Evolutionary conservation across 441 rosid species (phyloP).

Genomic region (Arabidopsis lyrata): DNA sequence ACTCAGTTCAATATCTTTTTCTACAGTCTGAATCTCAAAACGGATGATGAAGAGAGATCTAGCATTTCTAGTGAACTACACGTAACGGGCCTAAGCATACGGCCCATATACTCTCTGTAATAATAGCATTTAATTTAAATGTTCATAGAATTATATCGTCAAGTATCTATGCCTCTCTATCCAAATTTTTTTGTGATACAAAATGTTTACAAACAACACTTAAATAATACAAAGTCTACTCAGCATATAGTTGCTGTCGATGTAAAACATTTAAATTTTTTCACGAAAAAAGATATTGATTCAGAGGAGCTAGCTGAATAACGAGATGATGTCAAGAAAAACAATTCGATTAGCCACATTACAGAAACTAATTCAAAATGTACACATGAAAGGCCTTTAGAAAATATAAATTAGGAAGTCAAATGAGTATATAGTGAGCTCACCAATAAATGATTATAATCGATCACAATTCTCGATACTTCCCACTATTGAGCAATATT

Average conservation of each 20-base stretch:
- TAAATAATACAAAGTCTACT: conserved; percentile 8
- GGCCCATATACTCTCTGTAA: too few relatives aligned
- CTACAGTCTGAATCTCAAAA: too few relatives aligned
- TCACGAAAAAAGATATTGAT: conserved; percentile 12
- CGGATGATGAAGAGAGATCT: too few relatives aligned
- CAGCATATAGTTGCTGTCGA: conserved; percentile 30
- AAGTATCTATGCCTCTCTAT: neutral
- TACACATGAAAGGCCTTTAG: neutral
- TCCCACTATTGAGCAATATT: conserved; percentile 4
- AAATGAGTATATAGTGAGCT: conserved; percentile 21
- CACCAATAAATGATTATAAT: conserved; percentile 22
- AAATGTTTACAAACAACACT: neutral
- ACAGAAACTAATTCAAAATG: conserved; percentile 12
- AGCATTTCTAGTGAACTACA: too few relatives aligned
- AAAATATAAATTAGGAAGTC: neutral
- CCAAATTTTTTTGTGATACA: neutral
- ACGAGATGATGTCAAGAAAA: conserved; percentile 32
- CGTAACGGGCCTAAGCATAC: too few relatives aligned
- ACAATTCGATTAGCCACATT: conserved; percentile 21
- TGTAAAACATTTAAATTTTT: neutral
- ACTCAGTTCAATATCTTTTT: too few relatives aligned
- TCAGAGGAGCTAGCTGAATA: conserved; percentile 13
- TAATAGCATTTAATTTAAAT: neutral
- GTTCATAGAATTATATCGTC: neutral
- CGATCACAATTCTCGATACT: conserved; percentile 24